These are phyloP conservation scores for Acacia acuminata DNA, from an alignment of 306 rosid species.

Conservation along the genomic window DNA sequence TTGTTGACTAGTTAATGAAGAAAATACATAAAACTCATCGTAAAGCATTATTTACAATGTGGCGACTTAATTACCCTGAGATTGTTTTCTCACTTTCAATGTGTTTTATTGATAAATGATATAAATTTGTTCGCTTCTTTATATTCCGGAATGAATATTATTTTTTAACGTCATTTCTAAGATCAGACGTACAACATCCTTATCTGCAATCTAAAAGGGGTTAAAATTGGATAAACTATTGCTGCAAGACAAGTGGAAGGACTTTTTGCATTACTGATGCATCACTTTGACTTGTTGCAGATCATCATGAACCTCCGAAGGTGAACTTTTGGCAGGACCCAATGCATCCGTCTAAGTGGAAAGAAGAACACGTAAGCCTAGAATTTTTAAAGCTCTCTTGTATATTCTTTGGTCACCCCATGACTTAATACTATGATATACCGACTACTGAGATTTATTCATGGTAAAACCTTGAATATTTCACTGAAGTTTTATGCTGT, in stretches of 20 bases:
- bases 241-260: slow-evolving; percentile 6
- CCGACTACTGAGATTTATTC: neutral
- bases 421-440: slow-evolving; percentile 8
- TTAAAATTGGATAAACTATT: slow-evolving; percentile 2
- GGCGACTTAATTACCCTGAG: neutral
- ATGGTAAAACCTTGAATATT: slow-evolving; percentile 8
- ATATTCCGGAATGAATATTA: neutral
- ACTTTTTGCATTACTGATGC: neutral
- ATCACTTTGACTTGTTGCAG: slow-evolving; percentile 42
- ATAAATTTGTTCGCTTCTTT: neutral
- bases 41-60: neutral
- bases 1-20: neutral
- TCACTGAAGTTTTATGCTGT: slow-evolving; percentile 11
- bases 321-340: slow-evolving; percentile 77
- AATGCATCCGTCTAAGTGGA: slow-evolving; percentile 68
- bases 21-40: neutral
- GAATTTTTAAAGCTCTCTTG: neutral
- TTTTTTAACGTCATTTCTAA: neutral
- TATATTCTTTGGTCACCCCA: neutral
- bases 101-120: neutral
- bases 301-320: slow-evolving; percentile 65
- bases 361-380: slow-evolving; percentile 60
- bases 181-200: neutral
- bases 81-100: neutral
- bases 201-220: neutral